Evolutionary conservation across 2,329 filamentous ascomycete species (phyloP).

Genomic region (Pseudocercospora pini-densiflorae): DNA sequence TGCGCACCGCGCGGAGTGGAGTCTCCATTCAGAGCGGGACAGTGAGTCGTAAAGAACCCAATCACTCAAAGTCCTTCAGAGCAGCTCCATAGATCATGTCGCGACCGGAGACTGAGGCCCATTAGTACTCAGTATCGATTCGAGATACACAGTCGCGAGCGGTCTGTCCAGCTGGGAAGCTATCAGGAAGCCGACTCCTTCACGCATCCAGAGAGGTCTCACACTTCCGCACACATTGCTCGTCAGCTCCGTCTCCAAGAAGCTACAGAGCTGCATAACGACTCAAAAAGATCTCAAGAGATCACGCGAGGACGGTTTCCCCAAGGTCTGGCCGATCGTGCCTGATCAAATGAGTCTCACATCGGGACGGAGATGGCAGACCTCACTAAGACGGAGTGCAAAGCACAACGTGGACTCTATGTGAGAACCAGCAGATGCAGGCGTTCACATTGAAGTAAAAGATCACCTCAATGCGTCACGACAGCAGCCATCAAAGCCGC

Average conservation of each 20-base stretch:
- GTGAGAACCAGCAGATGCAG: neutral
- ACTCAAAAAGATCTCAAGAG: too few species aligned
- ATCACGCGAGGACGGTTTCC: too few species aligned
- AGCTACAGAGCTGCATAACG: neutral
- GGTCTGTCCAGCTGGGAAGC: neutral
- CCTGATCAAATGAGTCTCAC: too few species aligned
- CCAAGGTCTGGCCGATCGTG: too few species aligned
- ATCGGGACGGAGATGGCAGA: too few species aligned
- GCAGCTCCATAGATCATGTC: too few species aligned
- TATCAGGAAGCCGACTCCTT: neutral
- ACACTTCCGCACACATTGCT: too few species aligned
- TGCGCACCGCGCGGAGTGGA: too few species aligned
- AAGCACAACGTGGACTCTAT: neutral
- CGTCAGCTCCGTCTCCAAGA: neutral
- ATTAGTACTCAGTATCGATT: neutral
- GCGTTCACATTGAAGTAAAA: neutral
- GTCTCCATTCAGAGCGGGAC: too few species aligned
- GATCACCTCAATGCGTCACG: neutral
- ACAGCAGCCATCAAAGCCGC: neutral
- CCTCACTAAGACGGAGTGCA: neutral
- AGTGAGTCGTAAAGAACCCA: too few species aligned
- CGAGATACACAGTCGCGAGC: neutral
- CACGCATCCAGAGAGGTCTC: neutral
- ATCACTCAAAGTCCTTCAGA: too few species aligned
- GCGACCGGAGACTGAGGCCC: too few species aligned